Base-by-base conservation (phyloP, 306 rosid species). In the Rosa chinensis region DNA sequence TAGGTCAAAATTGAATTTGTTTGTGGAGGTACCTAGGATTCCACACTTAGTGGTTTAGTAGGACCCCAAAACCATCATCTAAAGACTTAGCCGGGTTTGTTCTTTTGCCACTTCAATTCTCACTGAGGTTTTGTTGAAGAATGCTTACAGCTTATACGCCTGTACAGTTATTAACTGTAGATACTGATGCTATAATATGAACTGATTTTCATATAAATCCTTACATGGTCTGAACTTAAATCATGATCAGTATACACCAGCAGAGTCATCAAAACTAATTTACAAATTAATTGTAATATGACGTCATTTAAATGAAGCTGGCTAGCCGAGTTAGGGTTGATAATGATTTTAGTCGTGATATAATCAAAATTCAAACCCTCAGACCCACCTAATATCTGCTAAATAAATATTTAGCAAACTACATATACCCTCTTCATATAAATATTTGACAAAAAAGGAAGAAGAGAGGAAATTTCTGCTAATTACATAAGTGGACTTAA, bases 41-140 rank as follows among this genome's bases (percentile, higher is more conserved):
- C 94, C 91, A 82, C 82, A 77, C 84, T 72, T 44, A 77, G 88
- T 84, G 89, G 89, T 77, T 79, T 66, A 43, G 84, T 89, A 79
- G 92, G 90, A 68, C 97, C 94, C 83, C 61, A 25, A 28, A 50
- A 52, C 44, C 44, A 39, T 75, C 72, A 44, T 73, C 77, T 63
- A 83, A 44, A 78, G 28, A 82, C 75, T 40, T 67, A 8, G 47
- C 48, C 17, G 14, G 21, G 44, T 70, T 70, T 77, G 74, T 52
- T 66, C 43, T 67, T 47, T 40, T 45, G 11, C 76, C 78, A 66
- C 62, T 42, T 66, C 45, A 18, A 20, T 6, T 55, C 21, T 55
- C 61, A 18, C 61, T 1, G 7, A 20, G 61, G 20, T 6, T 55
- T 48, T 3, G 53, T 50, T 32, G 20, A 16, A 50, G 56, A 50